These are phyloP conservation scores for Phytophthora vignae DNA, from an alignment of 352 stramenopile species.

Conservation along the genomic window DNA sequence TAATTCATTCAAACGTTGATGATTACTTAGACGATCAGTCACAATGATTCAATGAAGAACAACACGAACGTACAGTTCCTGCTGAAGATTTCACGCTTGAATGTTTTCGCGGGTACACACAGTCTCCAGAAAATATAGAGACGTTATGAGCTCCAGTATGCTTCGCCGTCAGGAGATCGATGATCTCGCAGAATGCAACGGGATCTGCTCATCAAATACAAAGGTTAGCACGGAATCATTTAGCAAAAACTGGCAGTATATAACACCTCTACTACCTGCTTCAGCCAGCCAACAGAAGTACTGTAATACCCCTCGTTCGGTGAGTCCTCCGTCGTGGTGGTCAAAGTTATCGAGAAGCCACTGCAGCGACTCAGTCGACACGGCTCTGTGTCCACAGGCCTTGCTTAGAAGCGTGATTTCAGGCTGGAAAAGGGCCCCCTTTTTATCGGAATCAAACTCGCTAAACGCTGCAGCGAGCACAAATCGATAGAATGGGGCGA, in stretches of 20 bases:
- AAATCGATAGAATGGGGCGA: constrained; percentile 76
- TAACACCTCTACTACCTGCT: constrained; percentile 42
- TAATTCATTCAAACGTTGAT: neutral
- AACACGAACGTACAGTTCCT: constrained; percentile 16
- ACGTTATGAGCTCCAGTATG: constrained; percentile 69
- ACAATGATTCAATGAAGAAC: neutral
- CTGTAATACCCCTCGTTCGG: constrained; percentile 62
- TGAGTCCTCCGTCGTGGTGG: constrained; percentile 41
- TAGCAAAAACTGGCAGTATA: neutral
- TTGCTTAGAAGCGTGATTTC: constrained; percentile 59
- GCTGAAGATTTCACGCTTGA: constrained; percentile 31
- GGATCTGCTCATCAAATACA: constrained; percentile 44
- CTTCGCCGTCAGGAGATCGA: constrained; percentile 66
- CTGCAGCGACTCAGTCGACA: constrained; percentile 40
- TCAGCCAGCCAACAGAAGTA: constrained; percentile 80
- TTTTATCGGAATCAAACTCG: constrained; percentile 49
- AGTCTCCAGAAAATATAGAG: constrained; percentile 42
- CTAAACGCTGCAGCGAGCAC: constrained; percentile 62
- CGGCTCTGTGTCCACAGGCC: constrained; percentile 36
- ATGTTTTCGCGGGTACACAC: constrained; percentile 29
- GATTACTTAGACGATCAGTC: neutral
- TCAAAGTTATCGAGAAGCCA: constrained; percentile 76
- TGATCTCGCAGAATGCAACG: constrained; percentile 59
- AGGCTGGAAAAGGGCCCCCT: constrained; percentile 36
- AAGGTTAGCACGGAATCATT: neutral